phyloP scores from a whole-genome alignment of 306 rosid species.

The Cucurbita pepo region DNA sequence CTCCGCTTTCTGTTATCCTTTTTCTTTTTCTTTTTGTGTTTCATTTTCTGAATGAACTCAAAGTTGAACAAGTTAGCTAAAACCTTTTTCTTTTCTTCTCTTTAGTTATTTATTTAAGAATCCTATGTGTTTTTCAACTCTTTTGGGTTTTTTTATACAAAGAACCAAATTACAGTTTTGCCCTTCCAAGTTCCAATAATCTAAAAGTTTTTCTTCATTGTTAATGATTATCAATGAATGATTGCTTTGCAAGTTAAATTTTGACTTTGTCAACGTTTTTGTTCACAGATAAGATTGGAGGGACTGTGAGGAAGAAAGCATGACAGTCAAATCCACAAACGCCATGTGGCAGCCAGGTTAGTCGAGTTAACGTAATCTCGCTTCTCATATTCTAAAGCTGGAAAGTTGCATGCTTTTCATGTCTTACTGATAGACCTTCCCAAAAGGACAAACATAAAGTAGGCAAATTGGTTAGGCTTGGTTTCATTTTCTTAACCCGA shows the following conservation, averaged over 20 bases:
- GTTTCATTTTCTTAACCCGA: not conserved
- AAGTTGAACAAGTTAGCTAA: not conserved
- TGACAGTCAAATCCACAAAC: not conserved
- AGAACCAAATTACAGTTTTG: not conserved
- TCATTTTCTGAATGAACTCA: not conserved
- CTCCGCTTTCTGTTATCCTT: not conserved
- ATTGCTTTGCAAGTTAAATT: not conserved
- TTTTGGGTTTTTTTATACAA: not conserved
- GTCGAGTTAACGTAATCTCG: not conserved
- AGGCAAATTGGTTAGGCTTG: not conserved
- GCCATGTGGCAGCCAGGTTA: not conserved
- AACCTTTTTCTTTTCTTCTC: not conserved
- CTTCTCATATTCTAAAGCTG: not conserved
- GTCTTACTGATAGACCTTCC: not conserved
- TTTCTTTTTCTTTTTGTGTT: not conserved
- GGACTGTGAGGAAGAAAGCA: not conserved
- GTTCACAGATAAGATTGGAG: not conserved
- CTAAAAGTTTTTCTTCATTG: not conserved
- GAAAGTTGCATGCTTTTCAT: not conserved
- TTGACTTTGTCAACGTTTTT: not conserved
- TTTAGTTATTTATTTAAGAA: not conserved
- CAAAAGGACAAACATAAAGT: not conserved
- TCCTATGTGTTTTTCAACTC: not conserved
- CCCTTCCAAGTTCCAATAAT: not conserved
- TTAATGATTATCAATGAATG: not conserved